These are phyloP conservation scores for Gaultheria prostrata DNA, from an alignment of 148 eudicot genomes.

Conservation along the genomic window DNA sequence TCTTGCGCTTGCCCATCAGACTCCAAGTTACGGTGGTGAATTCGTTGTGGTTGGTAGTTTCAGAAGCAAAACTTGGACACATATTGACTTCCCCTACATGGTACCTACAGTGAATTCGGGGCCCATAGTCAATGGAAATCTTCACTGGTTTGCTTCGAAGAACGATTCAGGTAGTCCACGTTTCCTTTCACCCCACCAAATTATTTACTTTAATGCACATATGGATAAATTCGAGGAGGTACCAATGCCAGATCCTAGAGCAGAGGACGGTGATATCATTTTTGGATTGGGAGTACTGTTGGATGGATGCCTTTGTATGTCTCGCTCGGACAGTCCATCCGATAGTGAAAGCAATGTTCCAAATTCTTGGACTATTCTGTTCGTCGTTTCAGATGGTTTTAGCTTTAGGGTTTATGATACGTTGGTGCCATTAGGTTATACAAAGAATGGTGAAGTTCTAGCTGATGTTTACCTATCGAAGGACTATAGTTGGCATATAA, in stretches of 20 bases:
- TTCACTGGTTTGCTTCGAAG: neutral
- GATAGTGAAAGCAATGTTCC: neutral
- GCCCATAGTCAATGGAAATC: neutral
- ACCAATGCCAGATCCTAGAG: neutral
- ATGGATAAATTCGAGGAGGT: neutral
- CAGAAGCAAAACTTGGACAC: neutral
- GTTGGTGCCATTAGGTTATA: too few relatives aligned
- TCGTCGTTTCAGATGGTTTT: neutral
- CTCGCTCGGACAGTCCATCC: neutral
- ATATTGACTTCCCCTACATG: neutral
- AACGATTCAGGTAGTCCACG: neutral
- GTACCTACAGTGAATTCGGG: neutral
- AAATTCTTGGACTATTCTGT: neutral
- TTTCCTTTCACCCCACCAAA: neutral
- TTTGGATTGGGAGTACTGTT: neutral
- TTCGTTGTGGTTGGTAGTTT: neutral
- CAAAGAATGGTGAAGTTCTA: too few relatives aligned
- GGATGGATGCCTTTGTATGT: neutral
- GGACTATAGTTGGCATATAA: too few relatives aligned
- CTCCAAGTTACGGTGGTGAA: too few relatives aligned
- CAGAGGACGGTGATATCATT: neutral
- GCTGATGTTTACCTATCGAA: too few relatives aligned
- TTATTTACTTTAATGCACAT: neutral
- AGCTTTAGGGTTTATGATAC: neutral
- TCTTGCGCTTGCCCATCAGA: too few relatives aligned